These are phyloP conservation scores for Pittosporum tobira DNA, from an alignment of 129 eudicot species.

Conservation along the genomic window DNA sequence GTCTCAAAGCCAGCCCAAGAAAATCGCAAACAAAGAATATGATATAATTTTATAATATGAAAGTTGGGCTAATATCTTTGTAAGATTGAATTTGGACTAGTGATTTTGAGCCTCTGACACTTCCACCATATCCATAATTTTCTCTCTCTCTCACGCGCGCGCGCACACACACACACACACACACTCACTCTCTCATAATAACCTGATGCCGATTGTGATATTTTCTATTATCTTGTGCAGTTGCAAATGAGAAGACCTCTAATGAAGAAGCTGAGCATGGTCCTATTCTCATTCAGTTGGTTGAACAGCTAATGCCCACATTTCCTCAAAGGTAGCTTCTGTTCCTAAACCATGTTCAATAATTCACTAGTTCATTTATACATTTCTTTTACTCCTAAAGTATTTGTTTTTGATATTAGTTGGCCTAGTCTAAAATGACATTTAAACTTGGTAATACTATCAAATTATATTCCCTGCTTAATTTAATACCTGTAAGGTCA, in stretches of 20 bases:
- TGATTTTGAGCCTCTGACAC: background rate
- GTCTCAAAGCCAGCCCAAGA: no score
- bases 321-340: conserved; percentile 10
- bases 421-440: background rate
- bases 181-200: no score
- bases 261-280: background rate
- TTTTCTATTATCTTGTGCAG: conserved; percentile 6
- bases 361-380: background rate
- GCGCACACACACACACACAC: no score
- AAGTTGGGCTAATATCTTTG: no score
- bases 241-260: conserved; percentile 6
- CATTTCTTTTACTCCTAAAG: background rate
- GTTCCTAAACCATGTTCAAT: background rate
- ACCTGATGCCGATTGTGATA: background rate
- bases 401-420: background rate
- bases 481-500: background rate
- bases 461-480: background rate
- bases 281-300: conserved; percentile 3
- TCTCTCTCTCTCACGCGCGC: background rate
- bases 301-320: conserved; percentile 9
- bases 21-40: background rate
- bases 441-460: no score
- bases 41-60: background rate
- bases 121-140: background rate
- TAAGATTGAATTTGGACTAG: no score